These are phyloP conservation scores for Fusarium concolor DNA, from an alignment of 2,329 filamentous ascomycete species.

Conservation along the genomic window DNA sequence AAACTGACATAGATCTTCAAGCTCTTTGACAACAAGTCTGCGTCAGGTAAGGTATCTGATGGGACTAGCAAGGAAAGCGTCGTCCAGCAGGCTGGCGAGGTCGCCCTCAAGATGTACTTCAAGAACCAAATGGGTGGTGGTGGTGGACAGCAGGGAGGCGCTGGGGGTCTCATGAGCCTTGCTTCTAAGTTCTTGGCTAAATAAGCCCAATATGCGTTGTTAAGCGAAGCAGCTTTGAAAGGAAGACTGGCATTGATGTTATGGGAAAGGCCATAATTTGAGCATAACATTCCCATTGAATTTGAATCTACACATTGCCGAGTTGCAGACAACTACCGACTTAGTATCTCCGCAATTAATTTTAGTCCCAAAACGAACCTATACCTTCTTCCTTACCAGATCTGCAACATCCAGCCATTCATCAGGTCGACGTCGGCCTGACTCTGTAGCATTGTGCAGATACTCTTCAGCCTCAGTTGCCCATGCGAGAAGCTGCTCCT, in stretches of 20 bases:
- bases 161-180: constrained; percentile 55
- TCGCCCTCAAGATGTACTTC: constrained; percentile 91
- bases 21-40: constrained; percentile 70
- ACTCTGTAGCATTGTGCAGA: constrained; percentile 60
- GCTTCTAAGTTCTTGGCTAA: constrained; percentile 60
- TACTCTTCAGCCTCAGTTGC: constrained; percentile 68
- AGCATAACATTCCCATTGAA: neutral
- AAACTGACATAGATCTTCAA: constrained; percentile 45
- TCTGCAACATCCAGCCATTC: constrained; percentile 70
- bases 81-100: constrained; percentile 82
- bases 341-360: neutral
- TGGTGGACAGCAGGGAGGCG: constrained; percentile 57
- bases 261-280: neutral
- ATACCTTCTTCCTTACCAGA: constrained; percentile 39
- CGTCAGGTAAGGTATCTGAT: constrained; percentile 64
- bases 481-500: constrained; percentile 72
- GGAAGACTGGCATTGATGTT: neutral
- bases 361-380: neutral
- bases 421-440: constrained; percentile 62
- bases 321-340: neutral
- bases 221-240: neutral
- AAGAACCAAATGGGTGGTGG: constrained; percentile 70
- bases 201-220: neutral
- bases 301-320: neutral
- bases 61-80: constrained; percentile 83